Evolutionary conservation across 1,284 basidiomycete species (phyloP), one percentile per base, ranked within the genome.

Genomic region (Sanghuangporus sanghuang): DNA sequence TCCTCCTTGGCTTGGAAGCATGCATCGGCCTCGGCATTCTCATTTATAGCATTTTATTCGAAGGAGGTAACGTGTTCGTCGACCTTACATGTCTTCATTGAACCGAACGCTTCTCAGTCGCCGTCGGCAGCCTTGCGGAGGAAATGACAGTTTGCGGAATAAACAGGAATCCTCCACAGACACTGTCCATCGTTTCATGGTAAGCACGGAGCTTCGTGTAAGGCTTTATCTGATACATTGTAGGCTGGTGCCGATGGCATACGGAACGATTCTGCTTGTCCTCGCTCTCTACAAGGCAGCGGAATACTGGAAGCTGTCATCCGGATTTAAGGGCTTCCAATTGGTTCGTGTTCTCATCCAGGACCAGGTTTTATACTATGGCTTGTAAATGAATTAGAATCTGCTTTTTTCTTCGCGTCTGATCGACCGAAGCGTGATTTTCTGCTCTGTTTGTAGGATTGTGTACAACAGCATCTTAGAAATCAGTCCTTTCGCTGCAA

Each of bases 301-400:
- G 6, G 44, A 62, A 3, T 38, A 56, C 40, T 62, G 61, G 61
- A 62, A 23, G 35, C 12, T 21, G 2, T 40, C 46, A 3, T 18
- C 23, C 2, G 53, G 53, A 12, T 55, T 62, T 32, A 44, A 40
- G 7, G 61, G 61, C 2, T 62, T 50, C 35, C 9, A 49, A 3
- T 40, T 62, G 6, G 54, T 62, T 27, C 40, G 49, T 14, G 53
- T 62, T 12, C 39, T 62, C 23, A 36, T 62, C 35, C 21, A 38
- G 35, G 61, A 62, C 39, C 61, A 62, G 27, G 35, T 56, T 7
- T 6, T 48, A 35, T 57, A 62, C 35, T 62, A 44, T 23, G n/a
- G 40, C 35, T 23, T 57, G 61, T 62, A 44, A 44, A 53, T 39
- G 18, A 38, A 23, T 0, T 39, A 14, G 27, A 50, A 11, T 4